Evolutionary conservation across 2,329 filamentous ascomycete species (phyloP), one percentile per base, ranked within the genome.

Genomic region (Blumeria hordei): DNA sequence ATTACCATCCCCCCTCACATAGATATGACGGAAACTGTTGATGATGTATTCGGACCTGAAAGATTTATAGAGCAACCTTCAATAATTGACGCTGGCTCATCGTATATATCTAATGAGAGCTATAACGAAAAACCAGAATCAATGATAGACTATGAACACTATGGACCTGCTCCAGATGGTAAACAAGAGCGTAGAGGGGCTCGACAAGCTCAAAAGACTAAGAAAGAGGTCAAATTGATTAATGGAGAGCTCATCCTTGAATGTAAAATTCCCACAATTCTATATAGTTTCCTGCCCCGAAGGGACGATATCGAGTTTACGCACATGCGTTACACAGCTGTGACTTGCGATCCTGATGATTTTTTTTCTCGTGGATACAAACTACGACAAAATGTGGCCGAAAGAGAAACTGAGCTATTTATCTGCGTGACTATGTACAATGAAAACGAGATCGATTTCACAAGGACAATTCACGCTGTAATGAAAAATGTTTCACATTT

Each of bases 351-450:
- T 65, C 93, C 88, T 0, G 88, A 95, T 67, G 88, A 96, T 66
- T 96, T 94, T 63, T 84, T 88, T 3, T 75, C 81, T 7, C 78
- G 82, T 58, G 90, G 88, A 1, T 98, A 95, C 72, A 92, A 93
- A 65, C 71, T 98, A 63, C 83, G 92, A 55, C 92, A 96, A 68
- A 86, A 85, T 64, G 87, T 95, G 58, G 94, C 85, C 0, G 73
- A 81, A 33, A 80, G 92, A 59, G 88, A 96, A 68, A 96, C 90
- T 0, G 92, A 98, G 68, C 72, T 98, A 7, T 92, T 96, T 67
- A 94, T 98, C 63, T 94, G 88, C 66, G 74, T 98, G 58, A 98
- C 92, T 62, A 96, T 96, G 92, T 96, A 95, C 72, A 98, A 98
- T 68, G 92, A 98, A 69, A 85, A 95, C 68, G 92, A 96, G 66